These are phyloP conservation scores for Camellia lanceoleosa DNA, from an alignment of 148 eudicot species.

Conservation along the genomic window DNA sequence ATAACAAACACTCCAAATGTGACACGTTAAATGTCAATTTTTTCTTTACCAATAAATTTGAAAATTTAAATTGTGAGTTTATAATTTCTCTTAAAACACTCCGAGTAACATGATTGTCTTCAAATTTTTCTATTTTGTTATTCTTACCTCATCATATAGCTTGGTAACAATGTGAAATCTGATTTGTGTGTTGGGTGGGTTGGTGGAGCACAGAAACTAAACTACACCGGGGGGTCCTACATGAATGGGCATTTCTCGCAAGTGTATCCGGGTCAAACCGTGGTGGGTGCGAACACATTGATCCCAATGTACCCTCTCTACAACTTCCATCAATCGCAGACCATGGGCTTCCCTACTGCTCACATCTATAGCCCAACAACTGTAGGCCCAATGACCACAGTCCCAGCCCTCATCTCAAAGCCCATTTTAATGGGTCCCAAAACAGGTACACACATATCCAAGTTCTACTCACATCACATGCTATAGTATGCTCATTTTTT, in stretches of 20 bases:
- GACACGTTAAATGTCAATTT: no score
- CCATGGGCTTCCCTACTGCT: slow-evolving; percentile 46
- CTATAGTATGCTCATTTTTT: no score
- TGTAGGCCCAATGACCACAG: slow-evolving; percentile 40
- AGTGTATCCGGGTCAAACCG: slow-evolving; percentile 51
- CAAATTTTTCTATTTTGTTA: no score
- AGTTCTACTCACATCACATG: no score
- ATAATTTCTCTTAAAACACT: no score
- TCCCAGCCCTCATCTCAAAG: slow-evolving; percentile 45
- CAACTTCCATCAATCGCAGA: slow-evolving; percentile 44
- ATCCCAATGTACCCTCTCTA: slow-evolving; percentile 64
- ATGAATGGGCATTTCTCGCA: slow-evolving; percentile 57
- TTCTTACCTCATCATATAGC: no score
- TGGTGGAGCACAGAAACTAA: slow-evolving; percentile 40
- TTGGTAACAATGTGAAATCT: no score
- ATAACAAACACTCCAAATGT: no score
- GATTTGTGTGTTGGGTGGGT: background rate
- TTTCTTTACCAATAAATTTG: no score
- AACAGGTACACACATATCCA: slow-evolving; percentile 32
- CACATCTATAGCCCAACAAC: slow-evolving; percentile 43
- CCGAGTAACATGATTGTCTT: no score
- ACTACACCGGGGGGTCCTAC: slow-evolving; percentile 59
- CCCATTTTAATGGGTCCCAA: slow-evolving; percentile 47
- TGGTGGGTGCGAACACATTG: slow-evolving; percentile 48
- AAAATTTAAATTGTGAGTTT: no score